Percentiles rank a stretch among this genome's conserved stretches.
Evolutionary conservation across 345 rosid species (phyloP).

Genomic region (Populus alba): DNA sequence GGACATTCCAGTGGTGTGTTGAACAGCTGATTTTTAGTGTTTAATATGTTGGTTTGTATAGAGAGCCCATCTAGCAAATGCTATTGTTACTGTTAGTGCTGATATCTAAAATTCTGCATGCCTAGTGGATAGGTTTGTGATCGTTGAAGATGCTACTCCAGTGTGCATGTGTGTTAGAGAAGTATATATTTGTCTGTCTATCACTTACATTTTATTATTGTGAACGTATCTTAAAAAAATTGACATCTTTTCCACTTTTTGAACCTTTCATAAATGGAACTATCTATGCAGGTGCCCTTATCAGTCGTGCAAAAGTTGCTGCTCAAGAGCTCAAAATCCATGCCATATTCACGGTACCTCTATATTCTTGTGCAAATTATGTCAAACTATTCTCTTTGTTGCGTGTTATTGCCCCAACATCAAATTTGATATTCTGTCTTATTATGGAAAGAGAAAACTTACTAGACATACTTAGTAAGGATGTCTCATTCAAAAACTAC

Average conservation of each 20-base stretch:
- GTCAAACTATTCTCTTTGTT: neutral
- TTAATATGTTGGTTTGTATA: neutral
- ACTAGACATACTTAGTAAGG: neutral
- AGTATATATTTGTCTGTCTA: neutral
- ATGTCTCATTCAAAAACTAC: neutral
- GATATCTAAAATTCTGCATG: neutral
- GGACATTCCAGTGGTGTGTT: neutral
- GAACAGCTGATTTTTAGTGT: neutral
- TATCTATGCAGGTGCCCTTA: constrained; percentile 76
- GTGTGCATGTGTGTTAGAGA: neutral
- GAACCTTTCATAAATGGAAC: constrained; percentile 14
- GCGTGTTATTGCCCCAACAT: neutral
- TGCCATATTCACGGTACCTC: constrained; percentile 88
- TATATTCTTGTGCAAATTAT: neutral
- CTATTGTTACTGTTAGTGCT: neutral
- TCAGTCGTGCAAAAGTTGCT: constrained; percentile 93
- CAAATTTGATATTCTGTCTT: neutral
- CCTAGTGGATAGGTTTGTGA: neutral
- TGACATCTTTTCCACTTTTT: constrained; percentile 1
- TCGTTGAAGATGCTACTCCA: neutral
- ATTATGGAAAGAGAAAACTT: neutral
- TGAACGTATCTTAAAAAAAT: neutral
- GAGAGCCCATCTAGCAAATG: neutral
- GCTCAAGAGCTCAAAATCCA: constrained; percentile 90
- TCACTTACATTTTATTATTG: neutral